phyloP scores from a whole-genome alignment of 2,329 filamentous ascomycete species.

The Ophiocordyceps australis region DNA sequence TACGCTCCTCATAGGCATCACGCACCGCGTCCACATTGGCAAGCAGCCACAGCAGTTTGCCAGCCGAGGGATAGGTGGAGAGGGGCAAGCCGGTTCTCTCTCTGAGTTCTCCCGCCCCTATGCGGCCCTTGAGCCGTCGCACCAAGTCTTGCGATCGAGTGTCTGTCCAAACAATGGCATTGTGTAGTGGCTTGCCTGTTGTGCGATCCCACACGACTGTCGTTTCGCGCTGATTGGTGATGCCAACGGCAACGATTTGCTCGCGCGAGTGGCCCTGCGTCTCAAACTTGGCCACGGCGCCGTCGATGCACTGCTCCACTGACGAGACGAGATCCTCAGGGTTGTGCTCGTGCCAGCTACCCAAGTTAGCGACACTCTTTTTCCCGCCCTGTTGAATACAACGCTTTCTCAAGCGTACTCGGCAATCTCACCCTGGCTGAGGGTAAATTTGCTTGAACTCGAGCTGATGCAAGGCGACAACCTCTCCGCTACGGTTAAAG shows the following conservation, averaged over 20 bases:
- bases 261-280: slow-evolving; percentile 45
- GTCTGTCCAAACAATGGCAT: slow-evolving; percentile 75
- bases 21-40: slow-evolving; percentile 48
- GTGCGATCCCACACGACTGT: slow-evolving; percentile 63
- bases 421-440: slow-evolving; percentile 44
- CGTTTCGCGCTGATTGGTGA: slow-evolving; percentile 75
- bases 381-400: too few relatives aligned
- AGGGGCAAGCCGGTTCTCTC: slow-evolving; percentile 58
- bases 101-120: slow-evolving; percentile 48
- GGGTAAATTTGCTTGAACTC: slow-evolving; percentile 63
- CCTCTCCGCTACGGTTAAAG: slow-evolving; percentile 52
- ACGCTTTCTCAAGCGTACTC: too few relatives aligned
- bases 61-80: slow-evolving; percentile 65
- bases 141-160: slow-evolving; percentile 58
- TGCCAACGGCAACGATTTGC: slow-evolving; percentile 58
- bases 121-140: slow-evolving; percentile 48
- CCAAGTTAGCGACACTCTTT: not conserved
- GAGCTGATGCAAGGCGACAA: slow-evolving; percentile 54
- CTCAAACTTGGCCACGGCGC: slow-evolving; percentile 50
- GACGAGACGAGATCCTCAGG: slow-evolving; percentile 56
- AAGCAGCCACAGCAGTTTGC: slow-evolving; percentile 64
- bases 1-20: slow-evolving; percentile 52
- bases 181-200: slow-evolving; percentile 60
- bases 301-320: slow-evolving; percentile 59
- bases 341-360: slow-evolving; percentile 73